Conservation (phyloP, 2,329 filamentous ascomycete genomes). For the Aspergillus alliaceus region DNA sequence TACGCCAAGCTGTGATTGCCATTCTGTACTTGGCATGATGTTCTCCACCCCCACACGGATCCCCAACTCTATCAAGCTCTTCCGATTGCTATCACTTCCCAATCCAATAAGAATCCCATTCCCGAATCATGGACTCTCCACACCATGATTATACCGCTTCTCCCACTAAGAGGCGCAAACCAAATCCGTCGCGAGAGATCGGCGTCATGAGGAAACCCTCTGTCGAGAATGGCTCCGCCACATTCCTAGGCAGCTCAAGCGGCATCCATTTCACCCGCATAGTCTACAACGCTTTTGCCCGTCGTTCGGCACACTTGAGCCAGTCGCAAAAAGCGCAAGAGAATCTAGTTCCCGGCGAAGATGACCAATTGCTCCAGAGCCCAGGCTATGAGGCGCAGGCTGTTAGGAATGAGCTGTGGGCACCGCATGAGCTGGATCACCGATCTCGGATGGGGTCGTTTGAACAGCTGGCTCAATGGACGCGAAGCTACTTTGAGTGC, state of each 20-base stretch:
- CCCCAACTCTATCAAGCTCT: neutral
- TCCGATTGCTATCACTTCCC: neutral
- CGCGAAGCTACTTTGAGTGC: conserved; percentile 55
- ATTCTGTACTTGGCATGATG: neutral
- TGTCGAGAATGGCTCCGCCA: conserved; percentile 47
- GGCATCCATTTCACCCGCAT: conserved; percentile 61
- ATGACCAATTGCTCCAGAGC: conserved; percentile 46
- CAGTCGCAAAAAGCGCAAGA: conserved; percentile 32
- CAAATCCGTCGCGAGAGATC: conserved; percentile 39
- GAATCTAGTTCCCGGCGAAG: conserved; percentile 56
- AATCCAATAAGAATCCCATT: neutral
- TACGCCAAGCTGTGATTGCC: neutral
- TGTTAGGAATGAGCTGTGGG: conserved; percentile 12
- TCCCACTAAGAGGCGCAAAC: conserved; percentile 30
- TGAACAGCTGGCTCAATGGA: conserved; percentile 52
- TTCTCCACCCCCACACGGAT: neutral
- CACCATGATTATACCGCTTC: conserved; percentile 10
- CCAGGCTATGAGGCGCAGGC: conserved; percentile 9
- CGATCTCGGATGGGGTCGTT: conserved; percentile 40
- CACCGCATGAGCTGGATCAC: conserved; percentile 36
- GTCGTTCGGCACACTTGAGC: conserved; percentile 30
- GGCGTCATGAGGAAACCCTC: conserved; percentile 55
- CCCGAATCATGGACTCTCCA: conserved; percentile 5
- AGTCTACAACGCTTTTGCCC: conserved; percentile 53
- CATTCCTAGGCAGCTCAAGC: conserved; percentile 59